Evolutionary conservation across 2,329 filamentous ascomycete species (phyloP).

Genomic region (Botrytis tulipae): DNA sequence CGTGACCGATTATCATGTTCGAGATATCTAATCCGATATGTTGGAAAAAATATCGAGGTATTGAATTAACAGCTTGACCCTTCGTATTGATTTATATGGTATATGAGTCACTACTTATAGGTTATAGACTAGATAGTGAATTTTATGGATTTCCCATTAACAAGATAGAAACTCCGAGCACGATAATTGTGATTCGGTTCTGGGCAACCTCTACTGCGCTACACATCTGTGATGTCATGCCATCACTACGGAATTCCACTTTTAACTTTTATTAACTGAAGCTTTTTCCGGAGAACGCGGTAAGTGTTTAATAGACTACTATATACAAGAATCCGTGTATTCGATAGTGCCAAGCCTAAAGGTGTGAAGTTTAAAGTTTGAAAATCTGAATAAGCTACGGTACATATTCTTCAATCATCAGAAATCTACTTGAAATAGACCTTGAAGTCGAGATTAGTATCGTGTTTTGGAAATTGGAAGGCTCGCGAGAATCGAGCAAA

Average conservation of each 20-base stretch:
- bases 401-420: not conserved
- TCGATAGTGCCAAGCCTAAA: too few relatives aligned
- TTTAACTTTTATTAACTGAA: not conserved
- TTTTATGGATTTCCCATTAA: rapidly evolving
- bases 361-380: too few relatives aligned
- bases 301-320: not conserved
- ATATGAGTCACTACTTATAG: not conserved
- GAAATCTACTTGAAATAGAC: not conserved
- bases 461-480: not conserved
- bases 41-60: not conserved
- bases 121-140: not conserved
- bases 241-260: not conserved
- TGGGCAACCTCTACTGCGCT: not conserved
- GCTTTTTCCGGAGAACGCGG: not conserved
- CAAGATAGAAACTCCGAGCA: not conserved
- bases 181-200: not conserved
- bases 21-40: not conserved
- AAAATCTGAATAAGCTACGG: not conserved
- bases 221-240: not conserved
- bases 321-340: not conserved
- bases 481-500: rapidly evolving
- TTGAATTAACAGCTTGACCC: not conserved
- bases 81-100: not conserved
- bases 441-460: not conserved
- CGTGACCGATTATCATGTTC: not conserved